Base-by-base conservation (phyloP, 257 asterid genomes). In the Verbena officinalis region DNA sequence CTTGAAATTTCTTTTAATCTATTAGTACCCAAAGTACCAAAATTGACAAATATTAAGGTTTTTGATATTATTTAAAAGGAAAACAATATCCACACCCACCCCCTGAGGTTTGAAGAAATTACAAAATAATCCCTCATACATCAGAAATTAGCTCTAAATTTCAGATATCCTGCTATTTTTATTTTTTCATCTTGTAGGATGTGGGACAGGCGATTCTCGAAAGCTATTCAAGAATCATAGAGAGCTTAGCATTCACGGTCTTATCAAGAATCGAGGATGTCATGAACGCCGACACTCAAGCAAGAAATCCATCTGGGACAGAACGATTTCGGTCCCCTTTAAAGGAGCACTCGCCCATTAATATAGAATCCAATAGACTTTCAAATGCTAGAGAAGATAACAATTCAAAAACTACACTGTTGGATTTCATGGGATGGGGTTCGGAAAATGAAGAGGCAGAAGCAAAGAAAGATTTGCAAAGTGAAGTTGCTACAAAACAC, bases 151-250 rank as follows among this genome's bases (percentile, higher is more conserved):
- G 7, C 14, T 44, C 23, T 7, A 14, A 9, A 24, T 10, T 38
- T 38, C 1, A 0, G 10, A 22, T 12, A 4, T 51, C 21, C 59
- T 39, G 12, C n/a, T 53, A 23, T 36, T n/a, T 45, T 1, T 49
- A 42, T 45, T 59, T 30, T 5, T 50, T 36, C 60, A 46, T 45
- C 9, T 65, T 46, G 46, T 67, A 83, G 87, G 90, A 83, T 23
- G 87, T 84, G 58, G 90, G 87, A 36, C 90, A 73, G 3, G 90
- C 90, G 0, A 62, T 81, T 57, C 75, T 84, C 2, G 90, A 84
- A 58, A 84, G 90, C 87, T 84, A 84, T 45, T 84, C 90, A 16
- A 78, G 90, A 69, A 81, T 78, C 53, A 75, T 84, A 7, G 90
- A 84, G 40, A 84, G 90, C 74, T 49, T 81, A 34, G 90, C 90